Evolutionary conservation across 768 basidiomycete species (phyloP).

Genomic region (Trametopsis cervina): DNA sequence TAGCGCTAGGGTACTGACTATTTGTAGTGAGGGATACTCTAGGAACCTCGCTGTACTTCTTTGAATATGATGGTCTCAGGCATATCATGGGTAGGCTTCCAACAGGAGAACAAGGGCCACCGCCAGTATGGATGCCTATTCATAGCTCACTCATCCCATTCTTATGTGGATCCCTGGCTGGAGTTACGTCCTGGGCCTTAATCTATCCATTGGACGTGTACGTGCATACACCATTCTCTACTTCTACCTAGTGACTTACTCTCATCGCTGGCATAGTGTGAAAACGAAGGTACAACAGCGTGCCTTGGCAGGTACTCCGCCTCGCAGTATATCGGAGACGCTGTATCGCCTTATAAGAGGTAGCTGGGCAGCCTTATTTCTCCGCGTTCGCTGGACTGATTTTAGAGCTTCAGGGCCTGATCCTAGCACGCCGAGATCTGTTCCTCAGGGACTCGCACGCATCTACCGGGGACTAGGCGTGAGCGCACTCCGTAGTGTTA

Average conservation of each 20-base stretch:
- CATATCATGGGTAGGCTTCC: constrained; percentile 75
- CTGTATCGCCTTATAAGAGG: constrained; percentile 76
- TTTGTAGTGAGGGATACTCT: constrained; percentile 74
- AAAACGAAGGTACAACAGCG: constrained; percentile 97
- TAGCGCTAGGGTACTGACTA: constrained; percentile 3
- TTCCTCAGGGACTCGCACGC: constrained; percentile 69
- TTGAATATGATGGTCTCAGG: constrained; percentile 90
- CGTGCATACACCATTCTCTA: constrained; percentile 23
- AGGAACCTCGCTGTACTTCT: constrained; percentile 88
- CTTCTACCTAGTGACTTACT: not conserved
- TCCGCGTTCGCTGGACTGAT: not conserved
- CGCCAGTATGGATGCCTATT: constrained; percentile 84
- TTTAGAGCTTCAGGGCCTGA: constrained; percentile 54
- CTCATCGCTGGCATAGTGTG: constrained; percentile 40
- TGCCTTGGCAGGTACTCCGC: constrained; percentile 70
- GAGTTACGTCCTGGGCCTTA: constrained; percentile 49
- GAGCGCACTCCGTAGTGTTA: constrained; percentile 85
- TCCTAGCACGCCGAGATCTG: constrained; percentile 65
- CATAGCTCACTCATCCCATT: constrained; percentile 78
- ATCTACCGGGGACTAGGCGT: constrained; percentile 94
- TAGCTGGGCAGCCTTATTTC: constrained; percentile 26
- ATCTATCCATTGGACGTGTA: constrained; percentile 96
- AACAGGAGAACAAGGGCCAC: constrained; percentile 72
- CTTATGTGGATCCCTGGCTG: constrained; percentile 83
- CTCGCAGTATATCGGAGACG: constrained; percentile 68